These are phyloP conservation scores for Colletotrichum camelliae DNA, from an alignment of 2,329 filamentous ascomycete species.

Conservation along the genomic window DNA sequence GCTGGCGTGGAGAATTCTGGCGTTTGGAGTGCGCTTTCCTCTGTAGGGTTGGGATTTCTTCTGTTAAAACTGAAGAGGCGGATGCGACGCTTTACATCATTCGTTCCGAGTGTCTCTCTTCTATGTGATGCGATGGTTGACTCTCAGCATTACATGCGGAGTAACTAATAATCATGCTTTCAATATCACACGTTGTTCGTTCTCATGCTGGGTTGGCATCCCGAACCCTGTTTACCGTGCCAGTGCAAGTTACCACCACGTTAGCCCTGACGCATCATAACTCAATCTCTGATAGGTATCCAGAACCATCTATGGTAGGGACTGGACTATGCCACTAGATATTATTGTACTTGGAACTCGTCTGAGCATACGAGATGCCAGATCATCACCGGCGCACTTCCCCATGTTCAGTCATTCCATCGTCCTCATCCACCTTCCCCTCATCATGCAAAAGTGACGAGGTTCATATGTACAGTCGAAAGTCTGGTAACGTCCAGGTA, in stretches of 20 bases:
- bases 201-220: background rate
- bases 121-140: background rate
- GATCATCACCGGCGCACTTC: background rate
- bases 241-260: background rate
- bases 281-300: background rate
- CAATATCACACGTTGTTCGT: background rate
- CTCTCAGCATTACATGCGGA: background rate
- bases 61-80: background rate
- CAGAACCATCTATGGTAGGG: background rate
- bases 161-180: background rate
- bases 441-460: background rate
- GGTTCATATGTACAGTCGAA: slow-evolving; percentile 9
- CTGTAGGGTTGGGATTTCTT: background rate
- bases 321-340: background rate
- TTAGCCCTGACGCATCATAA: background rate
- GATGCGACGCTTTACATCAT: background rate
- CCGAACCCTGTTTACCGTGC: background rate
- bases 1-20: background rate
- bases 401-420: background rate
- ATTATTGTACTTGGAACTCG: background rate
- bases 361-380: background rate
- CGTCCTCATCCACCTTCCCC: background rate
- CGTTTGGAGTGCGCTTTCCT: background rate
- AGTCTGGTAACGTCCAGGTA: background rate
- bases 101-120: background rate